Evolutionary conservation across 176 grass and related monocot genomes (phyloP).

Genomic region (Pharus latifolius): DNA sequence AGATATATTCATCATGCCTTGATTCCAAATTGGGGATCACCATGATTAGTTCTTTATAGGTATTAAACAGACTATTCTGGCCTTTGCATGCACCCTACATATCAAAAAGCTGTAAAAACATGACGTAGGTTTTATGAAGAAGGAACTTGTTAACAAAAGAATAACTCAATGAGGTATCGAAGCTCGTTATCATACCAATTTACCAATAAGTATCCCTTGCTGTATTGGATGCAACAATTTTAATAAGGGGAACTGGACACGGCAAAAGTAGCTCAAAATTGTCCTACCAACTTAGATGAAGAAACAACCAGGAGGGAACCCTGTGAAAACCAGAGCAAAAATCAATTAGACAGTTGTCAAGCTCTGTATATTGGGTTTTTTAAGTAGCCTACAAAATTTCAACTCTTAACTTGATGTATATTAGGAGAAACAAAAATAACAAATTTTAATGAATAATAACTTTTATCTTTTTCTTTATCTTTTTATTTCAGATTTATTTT

Average conservation of each 20-base stretch:
- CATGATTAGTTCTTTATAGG: background rate
- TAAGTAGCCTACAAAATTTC: no score
- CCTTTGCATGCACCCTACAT: background rate
- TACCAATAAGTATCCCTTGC: background rate
- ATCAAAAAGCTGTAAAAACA: background rate
- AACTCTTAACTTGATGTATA: no score
- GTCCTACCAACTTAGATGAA: background rate
- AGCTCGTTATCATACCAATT: background rate
- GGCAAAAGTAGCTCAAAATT: background rate
- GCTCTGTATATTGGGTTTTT: no score
- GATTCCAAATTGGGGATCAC: background rate
- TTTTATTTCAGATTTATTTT: no score
- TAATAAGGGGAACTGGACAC: background rate
- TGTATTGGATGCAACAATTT: background rate
- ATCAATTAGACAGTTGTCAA: background rate
- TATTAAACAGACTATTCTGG: background rate
- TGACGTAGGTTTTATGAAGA: background rate
- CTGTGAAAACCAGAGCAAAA: background rate
- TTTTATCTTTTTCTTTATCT: no score
- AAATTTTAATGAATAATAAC: no score
- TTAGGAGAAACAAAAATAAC: no score
- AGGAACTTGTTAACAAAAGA: background rate
- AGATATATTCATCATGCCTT: background rate
- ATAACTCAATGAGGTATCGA: background rate
- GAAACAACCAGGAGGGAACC: background rate